Conservation (phyloP, 2,329 filamentous ascomycete genomes). For the Claviceps sp. region DNA sequence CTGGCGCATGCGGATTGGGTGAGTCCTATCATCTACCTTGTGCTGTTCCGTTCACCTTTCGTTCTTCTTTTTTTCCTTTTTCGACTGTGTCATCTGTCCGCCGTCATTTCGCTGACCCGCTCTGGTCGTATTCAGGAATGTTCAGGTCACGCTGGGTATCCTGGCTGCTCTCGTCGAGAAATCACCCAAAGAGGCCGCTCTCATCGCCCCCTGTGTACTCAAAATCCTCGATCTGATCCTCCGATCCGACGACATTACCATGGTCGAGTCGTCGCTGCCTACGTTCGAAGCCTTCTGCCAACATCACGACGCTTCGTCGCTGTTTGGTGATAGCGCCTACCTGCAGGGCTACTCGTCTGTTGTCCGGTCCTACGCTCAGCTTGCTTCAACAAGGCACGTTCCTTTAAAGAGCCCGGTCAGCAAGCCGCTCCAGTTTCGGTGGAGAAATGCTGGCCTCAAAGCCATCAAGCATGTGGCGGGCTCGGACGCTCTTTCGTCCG, state of each 20-base stretch:
- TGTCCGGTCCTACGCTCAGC: constrained; percentile 63
- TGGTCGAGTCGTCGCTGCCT: constrained; percentile 80
- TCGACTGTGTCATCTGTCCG: not conserved
- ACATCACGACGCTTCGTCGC: constrained; percentile 72
- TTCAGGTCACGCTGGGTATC: constrained; percentile 90
- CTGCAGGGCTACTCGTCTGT: constrained; percentile 71
- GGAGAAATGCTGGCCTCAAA: constrained; percentile 59
- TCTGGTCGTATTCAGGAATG: constrained; percentile 46
- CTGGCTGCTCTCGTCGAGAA: constrained; percentile 87
- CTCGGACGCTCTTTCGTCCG: constrained; percentile 64
- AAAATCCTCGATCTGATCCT: constrained; percentile 74
- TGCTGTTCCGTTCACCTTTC: not conserved
- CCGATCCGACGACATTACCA: constrained; percentile 73
- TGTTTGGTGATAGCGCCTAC: constrained; percentile 77
- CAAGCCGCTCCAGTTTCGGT: constrained; percentile 64
- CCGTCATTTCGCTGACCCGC: not conserved
- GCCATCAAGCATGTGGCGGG: constrained; percentile 72
- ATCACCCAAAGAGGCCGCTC: constrained; percentile 73
- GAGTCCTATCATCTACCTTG: constrained; percentile 15
- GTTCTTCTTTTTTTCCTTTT: not conserved
- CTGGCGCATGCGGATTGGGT: constrained; percentile 79
- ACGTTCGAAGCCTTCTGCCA: constrained; percentile 83
- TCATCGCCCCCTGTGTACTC: constrained; percentile 76
- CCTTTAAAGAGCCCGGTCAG: constrained; percentile 42
- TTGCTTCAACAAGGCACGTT: constrained; percentile 52